These are phyloP conservation scores for Triticum turgidum DNA, from an alignment of 176 grass and related monocot species.

Conservation along the genomic window DNA sequence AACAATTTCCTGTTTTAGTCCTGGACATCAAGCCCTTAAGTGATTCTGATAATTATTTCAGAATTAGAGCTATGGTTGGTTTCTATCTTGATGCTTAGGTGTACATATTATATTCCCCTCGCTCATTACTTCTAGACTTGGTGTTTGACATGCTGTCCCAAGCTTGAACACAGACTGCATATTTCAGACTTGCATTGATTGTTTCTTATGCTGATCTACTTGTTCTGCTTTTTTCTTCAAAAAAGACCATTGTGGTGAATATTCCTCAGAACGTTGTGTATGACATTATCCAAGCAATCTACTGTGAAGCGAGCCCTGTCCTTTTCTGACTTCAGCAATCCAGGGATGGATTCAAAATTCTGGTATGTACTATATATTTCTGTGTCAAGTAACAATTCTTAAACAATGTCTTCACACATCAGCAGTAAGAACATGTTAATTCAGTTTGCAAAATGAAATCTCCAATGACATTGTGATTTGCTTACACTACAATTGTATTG, in stretches of 20 bases:
- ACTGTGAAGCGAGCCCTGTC: not conserved
- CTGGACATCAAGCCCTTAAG: not conserved
- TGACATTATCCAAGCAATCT: conserved; percentile 5
- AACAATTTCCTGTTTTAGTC: not conserved
- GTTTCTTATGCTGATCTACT: too few relatives aligned
- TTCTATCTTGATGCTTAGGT: not conserved
- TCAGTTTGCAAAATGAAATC: not conserved
- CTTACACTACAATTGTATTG: not conserved
- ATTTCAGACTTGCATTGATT: not conserved
- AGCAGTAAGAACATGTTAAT: not conserved
- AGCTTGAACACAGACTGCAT: not conserved
- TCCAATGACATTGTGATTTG: conserved; percentile 1
- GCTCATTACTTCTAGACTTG: not conserved
- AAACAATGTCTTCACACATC: not conserved
- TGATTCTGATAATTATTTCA: not conserved
- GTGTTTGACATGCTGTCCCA: not conserved
- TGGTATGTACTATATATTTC: conserved; percentile 8
- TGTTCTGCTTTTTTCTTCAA: too few relatives aligned
- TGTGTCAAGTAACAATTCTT: not conserved
- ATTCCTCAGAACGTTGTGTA: not conserved
- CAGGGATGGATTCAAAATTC: conserved; percentile 18
- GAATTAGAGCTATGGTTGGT: not conserved
- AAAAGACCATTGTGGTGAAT: not conserved
- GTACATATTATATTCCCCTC: not conserved
- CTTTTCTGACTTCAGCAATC: not conserved